Evolutionary conservation across 2,329 filamentous ascomycete genomes (phyloP), one percentile per base, ranked within the genome.

Genomic region (Fusarium equiseti): DNA sequence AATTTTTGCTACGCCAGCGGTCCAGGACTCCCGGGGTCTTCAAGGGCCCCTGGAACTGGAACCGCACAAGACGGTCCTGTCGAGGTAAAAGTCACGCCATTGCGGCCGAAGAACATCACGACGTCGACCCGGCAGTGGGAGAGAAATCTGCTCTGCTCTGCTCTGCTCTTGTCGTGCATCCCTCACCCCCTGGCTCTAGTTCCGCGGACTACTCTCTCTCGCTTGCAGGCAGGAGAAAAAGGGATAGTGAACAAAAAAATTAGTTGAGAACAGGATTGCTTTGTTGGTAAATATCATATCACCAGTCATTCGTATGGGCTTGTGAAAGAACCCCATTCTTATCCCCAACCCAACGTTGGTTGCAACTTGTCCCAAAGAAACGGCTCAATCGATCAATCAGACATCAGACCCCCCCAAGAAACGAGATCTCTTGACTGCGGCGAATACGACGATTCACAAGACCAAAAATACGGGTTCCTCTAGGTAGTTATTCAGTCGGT

Each of bases 71-170:
- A 69, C 46, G 70, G 65, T 55, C 71, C 63, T 68, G 65, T 73
- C 66, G 70, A 73, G 73, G 67, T 53, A 72, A 74, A 76, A 73
- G 74, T 76, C 74, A 76, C 74, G 74, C 74, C 74, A 76, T 74
- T 71, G 54, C 71, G 66, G 66, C 55, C 72, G 65, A 76, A 58
- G 73, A 71, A 76, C 73, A 76, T 76, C 74, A 69, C 63, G 70
- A 73, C 67, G 70, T 71, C 67, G 59, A 70, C 70, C 63, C 71
- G 72, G 67, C 63, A 75, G 63, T 74, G 59, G 56, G 40, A 68
- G 55, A 63, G 56, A 55, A 64, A 67, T 65, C 59, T 63, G 71
- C 45, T 61, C 62, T 68, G 51, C 46, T 48, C 45, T 12, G 9
- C 11, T 26, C 63, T 54, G 59, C 29, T 38, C 35, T 38, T 38